Evolutionary conservation across 169 alveolate genomes (phyloP), one percentile per base, ranked within the genome.

Genomic region (Neospora caninum): DNA sequence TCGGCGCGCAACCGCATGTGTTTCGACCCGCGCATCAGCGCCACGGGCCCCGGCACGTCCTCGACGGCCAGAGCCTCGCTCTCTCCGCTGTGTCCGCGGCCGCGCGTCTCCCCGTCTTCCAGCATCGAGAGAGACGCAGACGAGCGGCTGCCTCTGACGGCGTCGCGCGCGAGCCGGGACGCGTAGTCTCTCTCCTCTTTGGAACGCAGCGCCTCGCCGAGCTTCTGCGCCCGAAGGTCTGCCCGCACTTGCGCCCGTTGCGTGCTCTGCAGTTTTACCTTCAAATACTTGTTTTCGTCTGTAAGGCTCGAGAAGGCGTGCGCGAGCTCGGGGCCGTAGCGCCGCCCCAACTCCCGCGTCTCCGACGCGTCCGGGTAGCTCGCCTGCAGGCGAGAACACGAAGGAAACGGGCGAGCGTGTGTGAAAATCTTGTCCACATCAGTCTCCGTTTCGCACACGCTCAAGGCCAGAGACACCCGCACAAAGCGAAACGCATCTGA

Each of bases 361-460:
- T 93, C 95, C 43, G 93, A 83, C 31, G 93, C 93, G 38, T 93
- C 91, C n/a, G 95, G 95, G 73, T 87, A 93, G 38, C n/a, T 49
- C 34, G 45, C 91, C 95, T 93, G 95, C 64, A 70, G 34, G 29
- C 34, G 73, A 49, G 45, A 67, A 49, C 58, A 13, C 4, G 13
- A 49, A 49, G 22, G 58, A 49, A 49, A 49, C 58, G 18, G 39
- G 82, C 22, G 39, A 31, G 34, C 13, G 22, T 20, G 22, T 6
- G 34, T 34, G 39, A 69, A 34, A 31, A 6, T 6, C 34, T 69
- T 6, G 16, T 69, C 42, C 82, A 7, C 22, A 49, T 13, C 58
- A 13, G 58, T 4, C 22, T 49, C 58, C 22, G 4, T n/a, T n/a
- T n/a, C n/a, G n/a, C n/a, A n/a, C n/a, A n/a, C n/a, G n/a, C n/a